phyloP scores from a whole-genome alignment of 305 asterid species.

The Fraxinus floribunda region DNA sequence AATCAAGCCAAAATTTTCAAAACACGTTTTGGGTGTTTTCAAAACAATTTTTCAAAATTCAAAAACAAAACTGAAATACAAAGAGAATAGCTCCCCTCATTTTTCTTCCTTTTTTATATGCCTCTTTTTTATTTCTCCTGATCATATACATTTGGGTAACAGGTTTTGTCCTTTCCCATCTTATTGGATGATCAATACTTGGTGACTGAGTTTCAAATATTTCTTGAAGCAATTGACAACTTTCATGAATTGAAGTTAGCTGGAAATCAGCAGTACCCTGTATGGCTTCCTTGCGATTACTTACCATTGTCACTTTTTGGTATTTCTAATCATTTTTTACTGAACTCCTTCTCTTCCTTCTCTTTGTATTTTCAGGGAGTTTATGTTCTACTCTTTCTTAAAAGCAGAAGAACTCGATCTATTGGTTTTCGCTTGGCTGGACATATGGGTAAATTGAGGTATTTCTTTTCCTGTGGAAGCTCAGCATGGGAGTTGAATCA shows the following conservation, averaged over 20 bases:
- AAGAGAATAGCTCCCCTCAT: too few species aligned
- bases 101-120: conserved; percentile 4
- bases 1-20: too few species aligned
- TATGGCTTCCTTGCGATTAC: conserved; percentile 32
- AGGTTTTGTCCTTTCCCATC: conserved; percentile 90
- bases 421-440: conserved; percentile 93
- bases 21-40: too few species aligned
- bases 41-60: too few species aligned
- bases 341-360: conserved; percentile 16
- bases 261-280: conserved; percentile 94
- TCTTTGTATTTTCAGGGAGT: conserved; percentile 62
- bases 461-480: conserved; percentile 18
- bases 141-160: conserved; percentile 22
- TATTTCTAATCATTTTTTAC: conserved; percentile 19
- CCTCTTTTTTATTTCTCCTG: conserved; percentile 20
- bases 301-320: conserved; percentile 20
- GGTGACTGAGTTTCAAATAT: conserved; percentile 72
- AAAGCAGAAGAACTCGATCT: conserved; percentile 86
- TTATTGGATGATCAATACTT: conserved; percentile 78
- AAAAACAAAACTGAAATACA: too few species aligned
- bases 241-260: conserved; percentile 82
- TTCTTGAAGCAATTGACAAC: conserved; percentile 85
- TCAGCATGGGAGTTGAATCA: conserved; percentile 16
- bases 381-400: conserved; percentile 78
- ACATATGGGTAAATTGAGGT: conserved; percentile 89